phyloP scores from a whole-genome alignment of 768 basidiomycete species.

The Hygrophorus pudorinus region DNA sequence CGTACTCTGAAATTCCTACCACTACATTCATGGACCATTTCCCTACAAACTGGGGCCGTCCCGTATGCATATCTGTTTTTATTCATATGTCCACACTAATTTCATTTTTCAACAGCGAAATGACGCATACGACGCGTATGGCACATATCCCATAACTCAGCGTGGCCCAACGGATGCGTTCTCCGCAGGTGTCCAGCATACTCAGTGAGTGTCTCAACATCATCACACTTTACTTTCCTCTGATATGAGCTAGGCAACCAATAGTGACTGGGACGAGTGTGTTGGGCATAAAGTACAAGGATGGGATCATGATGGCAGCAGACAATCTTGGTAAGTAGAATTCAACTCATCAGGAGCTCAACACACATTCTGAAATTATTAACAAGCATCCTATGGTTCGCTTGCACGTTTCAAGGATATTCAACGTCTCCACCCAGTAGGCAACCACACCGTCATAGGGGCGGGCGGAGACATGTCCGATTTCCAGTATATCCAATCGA shows the following conservation, averaged over 20 bases:
- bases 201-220: conserved; percentile 53
- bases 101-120: conserved; percentile 39
- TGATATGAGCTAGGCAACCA: conserved; percentile 52
- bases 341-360: not conserved
- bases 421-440: conserved; percentile 78
- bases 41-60: conserved; percentile 76
- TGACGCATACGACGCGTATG: conserved; percentile 66
- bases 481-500: conserved; percentile 82
- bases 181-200: conserved; percentile 60
- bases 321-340: conserved; percentile 78
- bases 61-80: conserved; percentile 34
- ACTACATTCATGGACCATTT: conserved; percentile 63
- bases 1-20: conserved; percentile 3
- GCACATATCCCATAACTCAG: conserved; percentile 66
- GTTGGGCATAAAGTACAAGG: conserved; percentile 88
- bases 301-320: conserved; percentile 96
- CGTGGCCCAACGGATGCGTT: conserved; percentile 47
- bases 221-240: not conserved
- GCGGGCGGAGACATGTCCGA: conserved; percentile 97
- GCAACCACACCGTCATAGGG: conserved; percentile 77
- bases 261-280: conserved; percentile 97
- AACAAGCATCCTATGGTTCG: conserved; percentile 87
- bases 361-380: not conserved
- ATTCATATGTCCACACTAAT: not conserved
- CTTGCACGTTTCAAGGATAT: conserved; percentile 95